These are phyloP conservation scores for Herpotrichia juniperi DNA, from an alignment of 2,329 filamentous ascomycete species.

Conservation along the genomic window DNA sequence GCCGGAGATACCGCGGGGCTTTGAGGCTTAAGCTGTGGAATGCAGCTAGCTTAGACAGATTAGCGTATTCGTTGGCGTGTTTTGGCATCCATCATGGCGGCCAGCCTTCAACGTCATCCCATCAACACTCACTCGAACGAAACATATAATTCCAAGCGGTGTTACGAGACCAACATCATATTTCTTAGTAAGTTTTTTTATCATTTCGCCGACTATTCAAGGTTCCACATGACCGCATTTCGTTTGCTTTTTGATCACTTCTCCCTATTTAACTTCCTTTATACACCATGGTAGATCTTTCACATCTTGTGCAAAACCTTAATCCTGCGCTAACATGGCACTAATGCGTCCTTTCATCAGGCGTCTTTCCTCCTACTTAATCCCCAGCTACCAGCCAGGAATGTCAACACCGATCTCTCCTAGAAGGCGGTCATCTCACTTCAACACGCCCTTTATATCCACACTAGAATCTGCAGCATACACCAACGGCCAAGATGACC, in stretches of 20 bases:
- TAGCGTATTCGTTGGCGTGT: slow-evolving; percentile 10
- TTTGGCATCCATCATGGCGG: slow-evolving; percentile 12
- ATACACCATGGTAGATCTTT: too few relatives aligned
- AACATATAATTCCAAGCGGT: too few relatives aligned
- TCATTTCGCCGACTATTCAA: too few relatives aligned
- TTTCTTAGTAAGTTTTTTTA: too few relatives aligned
- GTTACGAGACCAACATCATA: too few relatives aligned
- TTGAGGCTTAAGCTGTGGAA: slow-evolving; percentile 11
- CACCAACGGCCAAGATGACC: slow-evolving; percentile 36
- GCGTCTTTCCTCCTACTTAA: not conserved
- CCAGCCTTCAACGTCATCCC: slow-evolving; percentile 29
- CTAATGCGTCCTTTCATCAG: not conserved
- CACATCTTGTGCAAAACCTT: too few relatives aligned
- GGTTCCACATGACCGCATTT: too few relatives aligned
- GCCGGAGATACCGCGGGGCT: slow-evolving; percentile 22
- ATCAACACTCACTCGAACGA: slow-evolving; percentile 6
- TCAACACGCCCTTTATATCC: slow-evolving; percentile 36
- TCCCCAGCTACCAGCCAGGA: not conserved
- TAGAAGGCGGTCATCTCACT: slow-evolving; percentile 3
- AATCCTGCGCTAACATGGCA: not conserved
- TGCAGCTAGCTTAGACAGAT: too few relatives aligned
- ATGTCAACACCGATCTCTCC: not conserved
- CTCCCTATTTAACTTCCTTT: too few relatives aligned
- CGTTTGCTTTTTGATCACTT: too few relatives aligned
- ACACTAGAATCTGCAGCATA: slow-evolving; percentile 28